Evolutionary conservation across 2,329 filamentous ascomycete species (phyloP).

Genomic region (Colletotrichum theobromicola): DNA sequence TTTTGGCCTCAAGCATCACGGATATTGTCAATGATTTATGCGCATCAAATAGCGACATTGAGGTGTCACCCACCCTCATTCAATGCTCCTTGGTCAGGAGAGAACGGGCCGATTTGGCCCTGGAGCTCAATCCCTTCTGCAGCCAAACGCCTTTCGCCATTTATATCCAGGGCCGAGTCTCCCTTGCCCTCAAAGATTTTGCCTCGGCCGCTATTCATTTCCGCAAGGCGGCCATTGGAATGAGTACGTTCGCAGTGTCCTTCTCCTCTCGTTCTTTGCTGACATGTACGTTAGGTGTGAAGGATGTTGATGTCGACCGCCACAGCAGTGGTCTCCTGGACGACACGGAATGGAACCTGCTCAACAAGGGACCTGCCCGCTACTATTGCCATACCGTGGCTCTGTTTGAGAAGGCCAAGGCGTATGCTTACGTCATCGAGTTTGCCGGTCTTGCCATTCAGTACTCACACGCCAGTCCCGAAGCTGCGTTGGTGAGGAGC

Average conservation of each 20-base stretch:
- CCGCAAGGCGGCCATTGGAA: conserved; percentile 79
- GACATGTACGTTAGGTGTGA: conserved; percentile 43
- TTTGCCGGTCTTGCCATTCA: conserved; percentile 81
- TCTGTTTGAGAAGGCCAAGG: conserved; percentile 79
- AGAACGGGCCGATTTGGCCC: conserved; percentile 63
- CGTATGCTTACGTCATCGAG: conserved; percentile 81
- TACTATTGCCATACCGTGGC: conserved; percentile 89
- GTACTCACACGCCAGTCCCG: conserved; percentile 49
- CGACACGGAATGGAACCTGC: conserved; percentile 72
- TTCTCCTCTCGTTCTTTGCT: conserved; percentile 28
- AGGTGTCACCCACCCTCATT: conserved; percentile 64
- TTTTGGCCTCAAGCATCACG: conserved; percentile 65
- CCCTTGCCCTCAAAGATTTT: conserved; percentile 75
- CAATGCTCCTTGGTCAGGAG: conserved; percentile 67
- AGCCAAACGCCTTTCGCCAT: conserved; percentile 67
- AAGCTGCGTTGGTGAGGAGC: conserved; percentile 53
- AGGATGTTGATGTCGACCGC: conserved; percentile 51
- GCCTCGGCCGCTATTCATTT: conserved; percentile 77
- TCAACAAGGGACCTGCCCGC: conserved; percentile 75
- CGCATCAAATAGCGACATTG: conserved; percentile 68
- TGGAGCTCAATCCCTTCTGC: conserved; percentile 62
- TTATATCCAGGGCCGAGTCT: conserved; percentile 85
- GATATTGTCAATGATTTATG: conserved; percentile 71
- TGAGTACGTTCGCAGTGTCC: conserved; percentile 65
- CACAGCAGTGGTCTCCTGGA: conserved; percentile 74